phyloP scores from a whole-genome alignment of 225 moss, liverwort and hornwort species.

The Rhytidiadelphus loreus region DNA sequence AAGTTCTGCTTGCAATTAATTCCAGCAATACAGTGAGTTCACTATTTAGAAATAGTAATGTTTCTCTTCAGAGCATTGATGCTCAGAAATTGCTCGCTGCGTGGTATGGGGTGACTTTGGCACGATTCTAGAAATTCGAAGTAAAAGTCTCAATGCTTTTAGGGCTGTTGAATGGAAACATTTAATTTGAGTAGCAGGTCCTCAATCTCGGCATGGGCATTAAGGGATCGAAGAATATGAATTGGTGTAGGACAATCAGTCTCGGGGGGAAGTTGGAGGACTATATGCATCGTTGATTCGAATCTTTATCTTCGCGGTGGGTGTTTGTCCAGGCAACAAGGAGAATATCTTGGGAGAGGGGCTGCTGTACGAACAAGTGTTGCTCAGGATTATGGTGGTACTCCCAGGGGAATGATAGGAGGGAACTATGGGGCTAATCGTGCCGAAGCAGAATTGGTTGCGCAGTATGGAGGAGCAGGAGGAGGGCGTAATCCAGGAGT shows the following conservation, averaged over 20 bases:
- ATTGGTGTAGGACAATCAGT: not conserved
- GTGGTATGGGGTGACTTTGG: not conserved
- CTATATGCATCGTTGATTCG: not conserved
- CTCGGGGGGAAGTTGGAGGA: not conserved
- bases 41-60: not conserved
- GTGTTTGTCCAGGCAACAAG: slow-evolving; percentile 55
- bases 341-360: slow-evolving; percentile 74
- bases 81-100: not conserved
- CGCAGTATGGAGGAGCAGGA: slow-evolving; percentile 86
- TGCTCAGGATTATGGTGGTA: slow-evolving; percentile 74
- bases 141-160: not conserved
- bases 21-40: not conserved
- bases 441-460: slow-evolving; percentile 88
- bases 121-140: not conserved
- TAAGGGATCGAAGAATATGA: not conserved
- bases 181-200: not conserved
- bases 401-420: slow-evolving; percentile 65
- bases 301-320: not conserved
- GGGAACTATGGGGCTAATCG: slow-evolving; percentile 67
- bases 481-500: slow-evolving; percentile 62
- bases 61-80: not conserved
- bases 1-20: not conserved
- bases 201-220: not conserved
- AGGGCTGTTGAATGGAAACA: not conserved
- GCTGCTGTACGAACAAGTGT: slow-evolving; percentile 43